Evolutionary conservation across 371 early-diverging fungal genomes (phyloP).

Genomic region (Entomophthora muscae): DNA sequence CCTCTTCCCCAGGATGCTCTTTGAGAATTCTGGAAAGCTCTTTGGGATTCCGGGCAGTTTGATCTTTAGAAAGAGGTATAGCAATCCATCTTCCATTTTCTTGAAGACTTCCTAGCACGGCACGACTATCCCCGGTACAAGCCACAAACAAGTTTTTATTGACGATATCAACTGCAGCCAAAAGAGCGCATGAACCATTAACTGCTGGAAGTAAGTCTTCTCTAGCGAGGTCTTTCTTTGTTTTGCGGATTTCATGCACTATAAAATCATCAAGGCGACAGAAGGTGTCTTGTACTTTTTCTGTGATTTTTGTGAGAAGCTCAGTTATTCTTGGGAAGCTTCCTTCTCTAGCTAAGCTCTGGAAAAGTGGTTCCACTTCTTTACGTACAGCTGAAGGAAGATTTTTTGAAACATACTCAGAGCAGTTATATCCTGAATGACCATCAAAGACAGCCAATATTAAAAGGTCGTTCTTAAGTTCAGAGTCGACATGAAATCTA

Average conservation of each 20-base stretch:
- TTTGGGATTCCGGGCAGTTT: conserved; percentile 36
- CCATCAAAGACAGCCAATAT: conserved; percentile 45
- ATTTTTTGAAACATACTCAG: conserved; percentile 21
- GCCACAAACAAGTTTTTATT: conserved; percentile 48
- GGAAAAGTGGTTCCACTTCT: conserved; percentile 13
- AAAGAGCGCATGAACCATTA: conserved; percentile 58
- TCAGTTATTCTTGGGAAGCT: neutral
- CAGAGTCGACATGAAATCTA: conserved; percentile 15
- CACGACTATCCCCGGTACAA: conserved; percentile 55
- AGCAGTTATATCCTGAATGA: conserved; percentile 33
- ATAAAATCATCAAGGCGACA: conserved; percentile 33
- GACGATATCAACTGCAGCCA: conserved; percentile 49
- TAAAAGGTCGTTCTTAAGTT: conserved; percentile 13
- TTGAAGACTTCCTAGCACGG: conserved; percentile 25
- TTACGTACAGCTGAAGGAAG: conserved; percentile 14
- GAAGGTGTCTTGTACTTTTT: conserved; percentile 21
- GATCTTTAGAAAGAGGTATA: conserved; percentile 45
- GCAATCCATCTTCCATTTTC: conserved; percentile 26
- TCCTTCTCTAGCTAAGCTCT: neutral
- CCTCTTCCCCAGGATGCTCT: conserved; percentile 63
- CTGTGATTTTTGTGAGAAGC: conserved; percentile 20
- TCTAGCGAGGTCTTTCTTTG: conserved; percentile 19
- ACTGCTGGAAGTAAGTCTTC: conserved; percentile 30
- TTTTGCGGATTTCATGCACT: conserved; percentile 18
- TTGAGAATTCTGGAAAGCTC: conserved; percentile 39